Evolutionary conservation across 1,139 yeast species (phyloP).

Genomic region (Yamadazyma membranifaciens): DNA sequence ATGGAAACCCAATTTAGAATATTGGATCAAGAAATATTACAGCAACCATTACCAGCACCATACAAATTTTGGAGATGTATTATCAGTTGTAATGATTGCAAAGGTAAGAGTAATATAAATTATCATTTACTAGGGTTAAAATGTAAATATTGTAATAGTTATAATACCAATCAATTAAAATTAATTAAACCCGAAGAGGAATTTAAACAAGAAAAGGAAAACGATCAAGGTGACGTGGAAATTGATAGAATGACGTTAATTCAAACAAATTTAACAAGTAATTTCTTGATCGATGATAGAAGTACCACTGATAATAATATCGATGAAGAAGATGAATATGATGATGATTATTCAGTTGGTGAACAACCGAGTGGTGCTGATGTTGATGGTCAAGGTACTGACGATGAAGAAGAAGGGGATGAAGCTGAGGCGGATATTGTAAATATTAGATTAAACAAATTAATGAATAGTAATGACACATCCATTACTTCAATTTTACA

Average conservation of each 20-base stretch:
- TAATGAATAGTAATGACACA: slow-evolving; percentile 14
- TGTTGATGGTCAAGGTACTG: slow-evolving; percentile 18
- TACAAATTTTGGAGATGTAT: slow-evolving; percentile 74
- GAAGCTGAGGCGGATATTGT: slow-evolving; percentile 18
- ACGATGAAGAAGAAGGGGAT: slow-evolving; percentile 18
- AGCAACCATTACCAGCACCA: slow-evolving; percentile 79
- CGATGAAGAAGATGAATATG: slow-evolving; percentile 18
- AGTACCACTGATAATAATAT: slow-evolving; percentile 19
- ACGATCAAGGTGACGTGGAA: background rate
- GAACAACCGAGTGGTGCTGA: slow-evolving; percentile 22
- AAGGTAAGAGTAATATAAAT: slow-evolving; percentile 70
- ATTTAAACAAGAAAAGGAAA: slow-evolving; percentile 25
- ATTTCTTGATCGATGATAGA: slow-evolving; percentile 36
- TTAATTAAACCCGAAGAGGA: slow-evolving; percentile 57
- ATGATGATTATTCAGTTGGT: slow-evolving; percentile 15
- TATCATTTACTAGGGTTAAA: slow-evolving; percentile 86
- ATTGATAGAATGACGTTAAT: slow-evolving; percentile 15
- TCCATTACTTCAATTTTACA: slow-evolving; percentile 26
- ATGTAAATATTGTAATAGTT: slow-evolving; percentile 83
- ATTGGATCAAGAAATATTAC: slow-evolving; percentile 75
- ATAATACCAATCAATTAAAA: slow-evolving; percentile 75
- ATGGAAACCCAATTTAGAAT: slow-evolving; percentile 88
- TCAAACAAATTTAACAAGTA: slow-evolving; percentile 36
- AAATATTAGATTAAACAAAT: slow-evolving; percentile 21
- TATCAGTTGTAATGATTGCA: slow-evolving; percentile 85